Evolutionary conservation across 768 basidiomycete genomes (phyloP).

Genomic region (Pleurotus platypus): DNA sequence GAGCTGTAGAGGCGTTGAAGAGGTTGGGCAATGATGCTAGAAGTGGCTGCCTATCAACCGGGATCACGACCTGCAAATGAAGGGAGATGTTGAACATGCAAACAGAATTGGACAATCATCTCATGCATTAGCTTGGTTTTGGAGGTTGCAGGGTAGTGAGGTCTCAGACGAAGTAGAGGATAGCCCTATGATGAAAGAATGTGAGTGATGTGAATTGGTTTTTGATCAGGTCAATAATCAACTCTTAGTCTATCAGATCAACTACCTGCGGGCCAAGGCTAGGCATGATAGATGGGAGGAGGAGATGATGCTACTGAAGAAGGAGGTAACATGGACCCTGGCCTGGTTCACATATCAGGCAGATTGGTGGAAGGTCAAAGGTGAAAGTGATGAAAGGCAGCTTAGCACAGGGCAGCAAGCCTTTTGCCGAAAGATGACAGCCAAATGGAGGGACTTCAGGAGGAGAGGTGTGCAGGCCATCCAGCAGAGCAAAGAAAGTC

Average conservation of each 20-base stretch:
- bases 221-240: background rate
- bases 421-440: background rate
- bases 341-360: background rate
- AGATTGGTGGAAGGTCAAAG: background rate
- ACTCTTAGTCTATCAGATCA: constrained; percentile 9
- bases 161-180: background rate
- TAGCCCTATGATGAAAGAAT: constrained; percentile 3
- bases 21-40: background rate
- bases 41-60: background rate
- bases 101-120: constrained; percentile 5
- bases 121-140: constrained; percentile 8
- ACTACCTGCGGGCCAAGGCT: constrained; percentile 15
- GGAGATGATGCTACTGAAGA: constrained; percentile 11
- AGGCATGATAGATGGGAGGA: constrained; percentile 15
- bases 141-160: background rate
- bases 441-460: background rate
- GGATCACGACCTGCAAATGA: constrained; percentile 1
- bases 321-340: constrained; percentile 19
- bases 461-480: no score
- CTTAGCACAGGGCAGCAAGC: background rate
- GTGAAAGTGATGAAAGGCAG: background rate
- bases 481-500: no score
- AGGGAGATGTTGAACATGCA: constrained; percentile 1
- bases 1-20: background rate
- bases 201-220: background rate